Conservation (phyloP, 2,329 filamentous ascomycete species). For the Neofusicoccum parvum region DNA sequence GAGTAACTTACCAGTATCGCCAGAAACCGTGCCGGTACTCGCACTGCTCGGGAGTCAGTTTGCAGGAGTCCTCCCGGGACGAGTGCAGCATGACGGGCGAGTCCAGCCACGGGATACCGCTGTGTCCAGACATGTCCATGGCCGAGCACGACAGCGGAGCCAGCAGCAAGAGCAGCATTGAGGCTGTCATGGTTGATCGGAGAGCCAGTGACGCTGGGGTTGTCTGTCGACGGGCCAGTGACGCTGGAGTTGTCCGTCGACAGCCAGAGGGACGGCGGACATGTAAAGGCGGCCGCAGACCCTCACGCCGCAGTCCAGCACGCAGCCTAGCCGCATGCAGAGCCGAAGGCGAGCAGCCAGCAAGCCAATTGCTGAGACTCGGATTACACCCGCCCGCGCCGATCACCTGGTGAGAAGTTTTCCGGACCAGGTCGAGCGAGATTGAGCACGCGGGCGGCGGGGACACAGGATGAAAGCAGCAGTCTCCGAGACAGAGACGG, state of each 20-base stretch:
- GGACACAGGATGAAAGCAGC: background rate
- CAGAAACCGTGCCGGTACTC: slow-evolving; percentile 18
- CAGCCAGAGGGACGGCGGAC: too few species aligned
- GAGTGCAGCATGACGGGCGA: slow-evolving; percentile 21
- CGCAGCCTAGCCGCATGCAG: background rate
- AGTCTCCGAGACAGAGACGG: background rate
- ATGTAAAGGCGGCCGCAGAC: background rate
- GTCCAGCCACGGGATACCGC: slow-evolving; percentile 17
- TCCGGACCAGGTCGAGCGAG: background rate
- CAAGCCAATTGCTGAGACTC: too few species aligned
- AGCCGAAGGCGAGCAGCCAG: background rate
- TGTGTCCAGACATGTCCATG: background rate
- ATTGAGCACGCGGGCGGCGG: background rate
- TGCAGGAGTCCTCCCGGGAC: slow-evolving; percentile 18
- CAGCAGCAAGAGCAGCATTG: background rate
- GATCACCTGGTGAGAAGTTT: background rate
- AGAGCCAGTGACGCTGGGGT: too few species aligned
- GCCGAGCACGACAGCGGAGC: background rate
- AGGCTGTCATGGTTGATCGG: background rate
- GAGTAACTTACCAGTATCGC: slow-evolving; percentile 17
- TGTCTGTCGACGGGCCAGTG: too few species aligned
- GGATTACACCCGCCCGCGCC: background rate
- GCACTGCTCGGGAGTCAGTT: slow-evolving; percentile 15
- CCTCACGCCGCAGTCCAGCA: background rate
- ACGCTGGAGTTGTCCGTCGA: too few species aligned